Base-by-base conservation (phyloP, 768 basidiomycete genomes). In the Multifurca ochricompacta region DNA sequence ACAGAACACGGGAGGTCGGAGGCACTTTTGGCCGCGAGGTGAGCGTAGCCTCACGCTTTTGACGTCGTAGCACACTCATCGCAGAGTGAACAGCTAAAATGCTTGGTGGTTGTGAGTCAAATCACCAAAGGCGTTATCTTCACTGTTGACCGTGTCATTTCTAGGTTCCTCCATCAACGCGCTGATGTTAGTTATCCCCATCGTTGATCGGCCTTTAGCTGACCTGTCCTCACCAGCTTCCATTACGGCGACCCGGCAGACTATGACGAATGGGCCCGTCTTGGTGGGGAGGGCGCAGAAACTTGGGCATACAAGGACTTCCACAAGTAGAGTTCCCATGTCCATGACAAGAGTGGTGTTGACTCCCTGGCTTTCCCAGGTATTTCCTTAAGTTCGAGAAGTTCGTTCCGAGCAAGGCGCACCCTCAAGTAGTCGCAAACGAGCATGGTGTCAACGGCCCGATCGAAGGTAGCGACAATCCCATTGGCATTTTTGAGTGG, bases 301-400 rank as follows among this genome's bases (percentile, higher is more conserved):
- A 70, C 73, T 3, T 87, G 85, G 85, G 67, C 75, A n/a, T 81
- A 77, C 73, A 66, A 74, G 35, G 73, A 77, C 32, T 73, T 87
- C 58, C 69, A 72, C 53, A 64, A 67, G 85, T 80, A 58, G 9
- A 6, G n/a, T 34, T 21, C 16, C 19, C 3, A 34, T 10, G 31
- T 8, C 19, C 27, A 19, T 16, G 42, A 6, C 28, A n/a, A 36
- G 10, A 18, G 31, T 32, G 3, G n/a, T 28, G 2, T 27, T 58
- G 28, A 57, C 27, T 54, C 32, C n/a, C 16, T 39, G 28, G 28
- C 34, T 10, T 14, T 31, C 4, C n/a, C 46, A 86, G 84, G n/a
- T 87, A 85, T 60, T 81, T 87, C 62, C 72, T 65, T 32, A 87
- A 84, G 65, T 85, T 87, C 40, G 85, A 88, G 65, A 73, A 69